Evolutionary conservation across 176 grass and related monocot species (phyloP).

Genomic region (Musa itinerans): DNA sequence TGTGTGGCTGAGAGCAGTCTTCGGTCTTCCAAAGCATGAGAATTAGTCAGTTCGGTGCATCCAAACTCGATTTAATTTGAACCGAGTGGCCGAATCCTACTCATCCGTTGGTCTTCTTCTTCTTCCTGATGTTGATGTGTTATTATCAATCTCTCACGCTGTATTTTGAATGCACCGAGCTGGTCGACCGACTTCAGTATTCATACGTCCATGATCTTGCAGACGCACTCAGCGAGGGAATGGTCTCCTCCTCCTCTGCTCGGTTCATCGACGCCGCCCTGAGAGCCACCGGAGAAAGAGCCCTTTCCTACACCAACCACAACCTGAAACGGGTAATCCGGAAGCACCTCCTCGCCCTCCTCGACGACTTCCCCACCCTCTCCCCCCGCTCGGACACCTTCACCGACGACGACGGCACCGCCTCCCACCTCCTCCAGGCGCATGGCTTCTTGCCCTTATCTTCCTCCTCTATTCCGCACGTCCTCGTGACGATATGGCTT

Average conservation of each 20-base stretch:
- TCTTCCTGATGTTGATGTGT: no score
- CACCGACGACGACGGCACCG: constrained; percentile 24
- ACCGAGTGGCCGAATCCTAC: no score
- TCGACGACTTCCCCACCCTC: constrained; percentile 30
- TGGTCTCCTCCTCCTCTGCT: background rate
- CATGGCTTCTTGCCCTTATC: constrained; percentile 24
- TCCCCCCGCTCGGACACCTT: constrained; percentile 29
- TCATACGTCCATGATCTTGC: background rate
- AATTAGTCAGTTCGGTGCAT: no score
- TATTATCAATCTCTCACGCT: no score
- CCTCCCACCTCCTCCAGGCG: constrained; percentile 28
- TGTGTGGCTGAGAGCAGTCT: no score
- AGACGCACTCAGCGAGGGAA: background rate
- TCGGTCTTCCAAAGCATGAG: no score
- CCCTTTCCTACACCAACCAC: constrained; percentile 24
- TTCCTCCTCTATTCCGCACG: background rate
- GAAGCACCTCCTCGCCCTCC: constrained; percentile 22
- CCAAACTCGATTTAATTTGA: no score
- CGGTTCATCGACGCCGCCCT: constrained; percentile 31
- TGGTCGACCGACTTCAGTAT: no score
- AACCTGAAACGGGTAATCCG: constrained; percentile 30
- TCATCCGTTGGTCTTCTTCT: no score
- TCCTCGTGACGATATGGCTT: constrained; percentile 31
- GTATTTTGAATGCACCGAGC: no score
- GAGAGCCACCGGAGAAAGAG: background rate